Base-by-base conservation (phyloP, 2,329 filamentous ascomycete genomes). In the Phoma sp. region DNA sequence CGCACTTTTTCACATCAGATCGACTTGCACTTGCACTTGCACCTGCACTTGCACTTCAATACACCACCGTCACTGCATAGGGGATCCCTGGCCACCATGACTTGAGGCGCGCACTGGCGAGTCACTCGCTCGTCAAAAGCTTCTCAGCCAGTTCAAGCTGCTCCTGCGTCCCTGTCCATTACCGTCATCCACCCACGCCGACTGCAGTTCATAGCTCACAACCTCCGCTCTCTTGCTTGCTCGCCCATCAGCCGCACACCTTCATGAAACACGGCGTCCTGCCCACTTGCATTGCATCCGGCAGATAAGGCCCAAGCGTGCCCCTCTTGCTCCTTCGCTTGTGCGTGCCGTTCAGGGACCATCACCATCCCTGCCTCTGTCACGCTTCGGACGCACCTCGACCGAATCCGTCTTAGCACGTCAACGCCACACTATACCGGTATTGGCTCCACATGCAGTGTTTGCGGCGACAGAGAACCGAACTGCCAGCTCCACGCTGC, bases 191-290 rank as follows among this genome's bases (percentile, higher is more conserved):
- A 17, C 17, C 17, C 17, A 13, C 29, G 29, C 29, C 13, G 5
- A 31, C 9, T 24, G 22, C 22, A 24, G 4, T 24, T 24, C 22
- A 24, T 24, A 24, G 22, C 36, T 12, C 43, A 41, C 12, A 38
- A 33, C 15, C 32, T 37, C 32, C 31, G 25, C 38, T 29, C 17
- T 17, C 22, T 24, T 19, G n/a, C 40, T 46, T 49, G 45, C 40
- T 55, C 52, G 52, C 43, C 51, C 45, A 51, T 36, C 52, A 45
- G 47, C 47, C 43, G 52, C 35, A 55, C 52, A 38, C 47, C 41
- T 39, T 48, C 27, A 35, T 57, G 54, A 57, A 53, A 57, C 49
- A 41, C 54, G 5, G 22, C 35, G 41, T 4, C 12, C 22, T 43
- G 36, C 27, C 31, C 3, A 31, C 43, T 15, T 43, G 33, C 38